Conservation (phyloP, 2,329 filamentous ascomycete species). For the Talaromyces sp. region DNA sequence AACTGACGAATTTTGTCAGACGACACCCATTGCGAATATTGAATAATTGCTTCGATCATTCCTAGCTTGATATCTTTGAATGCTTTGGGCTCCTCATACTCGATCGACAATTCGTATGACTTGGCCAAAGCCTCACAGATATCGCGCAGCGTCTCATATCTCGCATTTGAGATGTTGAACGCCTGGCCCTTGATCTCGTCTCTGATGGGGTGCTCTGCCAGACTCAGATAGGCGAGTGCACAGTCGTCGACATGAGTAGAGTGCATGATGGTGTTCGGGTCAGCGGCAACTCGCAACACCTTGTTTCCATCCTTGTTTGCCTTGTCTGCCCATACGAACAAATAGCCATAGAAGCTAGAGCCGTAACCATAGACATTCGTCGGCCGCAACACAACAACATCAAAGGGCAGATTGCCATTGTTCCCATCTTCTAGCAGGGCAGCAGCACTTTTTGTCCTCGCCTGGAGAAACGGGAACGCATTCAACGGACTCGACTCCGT, state of each 20-base stretch:
- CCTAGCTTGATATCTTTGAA: background rate
- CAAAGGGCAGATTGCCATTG: conserved; percentile 7
- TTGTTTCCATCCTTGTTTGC: background rate
- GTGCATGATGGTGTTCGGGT: conserved; percentile 14
- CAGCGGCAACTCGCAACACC: conserved; percentile 1
- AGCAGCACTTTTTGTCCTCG: conserved; percentile 5
- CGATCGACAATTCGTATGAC: conserved; percentile 7
- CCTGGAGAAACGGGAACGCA: conserved; percentile 6
- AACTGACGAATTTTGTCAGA: conserved; percentile 12
- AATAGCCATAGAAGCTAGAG: conserved; percentile 14
- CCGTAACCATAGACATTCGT: conserved; percentile 17
- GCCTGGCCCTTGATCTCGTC: conserved; percentile 12
- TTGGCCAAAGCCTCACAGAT: conserved; percentile 10
- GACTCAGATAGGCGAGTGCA: conserved; percentile 9
- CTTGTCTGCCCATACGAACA: conserved; percentile 12
- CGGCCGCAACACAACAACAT: conserved; percentile 12
- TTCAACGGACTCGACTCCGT: conserved; percentile 11
- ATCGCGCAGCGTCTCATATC: conserved; percentile 8
- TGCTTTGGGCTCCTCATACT: conserved; percentile 4
- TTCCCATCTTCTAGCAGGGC: background rate
- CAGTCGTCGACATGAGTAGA: conserved; percentile 15
- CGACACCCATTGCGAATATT: conserved; percentile 16
- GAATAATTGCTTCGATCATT: background rate
- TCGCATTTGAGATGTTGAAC: conserved; percentile 16
- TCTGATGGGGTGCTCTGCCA: conserved; percentile 9